A percentile compares a stretch with the other conserved stretches of the same genome.
phyloP scores from a whole-genome alignment of 768 basidiomycete genomes.

The Inosperma sp. region DNA sequence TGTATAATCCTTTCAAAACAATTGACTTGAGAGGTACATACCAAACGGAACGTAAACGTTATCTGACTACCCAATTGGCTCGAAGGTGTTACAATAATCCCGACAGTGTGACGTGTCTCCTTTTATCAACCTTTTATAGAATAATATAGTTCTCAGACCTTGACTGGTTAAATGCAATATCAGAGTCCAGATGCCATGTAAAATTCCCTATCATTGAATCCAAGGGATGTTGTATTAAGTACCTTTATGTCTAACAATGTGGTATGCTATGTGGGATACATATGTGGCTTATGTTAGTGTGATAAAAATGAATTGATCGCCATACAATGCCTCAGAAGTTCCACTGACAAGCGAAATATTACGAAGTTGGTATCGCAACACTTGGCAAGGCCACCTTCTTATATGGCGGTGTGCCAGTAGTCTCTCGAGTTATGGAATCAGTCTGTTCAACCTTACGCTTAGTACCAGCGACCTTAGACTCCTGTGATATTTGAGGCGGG shows the following conservation, averaged over 20 bases:
- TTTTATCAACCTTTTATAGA: too few relatives aligned
- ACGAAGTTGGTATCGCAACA: conserved; percentile 17
- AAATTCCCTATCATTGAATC: not conserved
- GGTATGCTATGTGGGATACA: conserved; percentile 3
- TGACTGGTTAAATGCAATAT: too few relatives aligned
- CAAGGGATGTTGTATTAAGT: not conserved
- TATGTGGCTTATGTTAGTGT: conserved; percentile 6
- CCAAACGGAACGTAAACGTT: too few relatives aligned
- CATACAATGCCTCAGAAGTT: not conserved
- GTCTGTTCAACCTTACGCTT: conserved; percentile 73
- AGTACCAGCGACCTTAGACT: conserved; percentile 49
- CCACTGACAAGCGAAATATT: not conserved
- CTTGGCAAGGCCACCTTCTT: conserved; percentile 60
- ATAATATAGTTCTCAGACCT: too few relatives aligned
- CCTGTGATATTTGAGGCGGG: conserved; percentile 45
- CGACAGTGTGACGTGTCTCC: too few relatives aligned
- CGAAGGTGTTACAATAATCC: too few relatives aligned
- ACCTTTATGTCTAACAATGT: not conserved
- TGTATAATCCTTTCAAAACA: too few relatives aligned
- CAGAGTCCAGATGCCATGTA: too few relatives aligned
- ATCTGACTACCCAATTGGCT: too few relatives aligned
- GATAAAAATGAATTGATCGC: conserved; percentile 10
- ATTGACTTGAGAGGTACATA: too few relatives aligned
- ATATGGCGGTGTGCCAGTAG: conserved; percentile 53
- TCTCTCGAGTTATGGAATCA: conserved; percentile 38